A percentile compares a stretch with the other conserved stretches of the same genome.
Conservation (phyloP, 257 asterid genomes). For the Leptodermis oblonga region DNA sequence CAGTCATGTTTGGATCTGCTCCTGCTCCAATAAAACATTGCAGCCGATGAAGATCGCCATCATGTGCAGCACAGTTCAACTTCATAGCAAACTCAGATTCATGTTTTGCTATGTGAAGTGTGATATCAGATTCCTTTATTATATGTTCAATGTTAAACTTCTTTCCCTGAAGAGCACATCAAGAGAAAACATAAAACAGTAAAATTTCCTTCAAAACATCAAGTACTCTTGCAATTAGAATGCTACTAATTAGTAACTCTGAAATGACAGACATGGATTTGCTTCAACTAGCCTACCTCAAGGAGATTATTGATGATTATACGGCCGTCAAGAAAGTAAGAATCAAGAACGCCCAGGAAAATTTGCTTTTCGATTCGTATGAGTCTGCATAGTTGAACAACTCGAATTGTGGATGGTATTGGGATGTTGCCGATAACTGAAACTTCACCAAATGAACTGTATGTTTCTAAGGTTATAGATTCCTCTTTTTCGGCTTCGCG, state of each 20-base stretch:
- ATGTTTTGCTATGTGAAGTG: constrained; percentile 44
- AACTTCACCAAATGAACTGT: constrained; percentile 49
- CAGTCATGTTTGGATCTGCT: constrained; percentile 51
- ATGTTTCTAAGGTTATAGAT: constrained; percentile 25
- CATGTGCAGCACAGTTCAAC: constrained; percentile 62
- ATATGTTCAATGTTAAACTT: constrained; percentile 34
- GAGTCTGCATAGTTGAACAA: constrained; percentile 45
- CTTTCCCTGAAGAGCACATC: constrained; percentile 51
- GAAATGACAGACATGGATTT: not conserved
- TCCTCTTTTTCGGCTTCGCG: constrained; percentile 33
- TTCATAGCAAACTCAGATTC: constrained; percentile 62
- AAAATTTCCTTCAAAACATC: not conserved
- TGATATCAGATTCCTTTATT: constrained; percentile 46
- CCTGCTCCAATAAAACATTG: constrained; percentile 50
- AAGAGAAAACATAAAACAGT: not conserved
- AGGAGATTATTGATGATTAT: constrained; percentile 47
- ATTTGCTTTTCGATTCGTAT: constrained; percentile 53
- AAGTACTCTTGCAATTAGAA: not conserved
- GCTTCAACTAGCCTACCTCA: constrained; percentile 29
- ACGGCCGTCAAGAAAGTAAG: constrained; percentile 52
- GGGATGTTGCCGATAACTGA: constrained; percentile 56
- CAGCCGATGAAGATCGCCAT: constrained; percentile 54
- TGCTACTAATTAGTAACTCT: not conserved
- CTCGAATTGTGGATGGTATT: constrained; percentile 42
- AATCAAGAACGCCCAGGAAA: constrained; percentile 33